Evolutionary conservation across 2,329 filamentous ascomycete genomes (phyloP).

Genomic region (Paraphoma sp.): DNA sequence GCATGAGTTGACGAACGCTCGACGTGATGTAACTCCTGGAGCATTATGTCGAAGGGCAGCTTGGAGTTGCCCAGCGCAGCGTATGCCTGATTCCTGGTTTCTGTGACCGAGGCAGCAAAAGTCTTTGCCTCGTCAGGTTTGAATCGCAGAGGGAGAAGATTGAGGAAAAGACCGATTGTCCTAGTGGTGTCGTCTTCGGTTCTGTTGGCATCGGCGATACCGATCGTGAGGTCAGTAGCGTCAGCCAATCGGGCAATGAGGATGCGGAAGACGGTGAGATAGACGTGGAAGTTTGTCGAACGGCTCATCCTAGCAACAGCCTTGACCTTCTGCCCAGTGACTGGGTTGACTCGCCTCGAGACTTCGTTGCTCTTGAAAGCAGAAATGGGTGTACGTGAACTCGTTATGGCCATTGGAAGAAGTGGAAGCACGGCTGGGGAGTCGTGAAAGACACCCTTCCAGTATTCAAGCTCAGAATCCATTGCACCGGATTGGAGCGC

Average conservation of each 20-base stretch:
- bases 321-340: background rate
- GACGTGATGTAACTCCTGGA: conserved; percentile 51
- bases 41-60: conserved; percentile 58
- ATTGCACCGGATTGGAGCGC: conserved; percentile 6
- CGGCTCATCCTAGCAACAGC: background rate
- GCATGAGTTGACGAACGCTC: conserved; percentile 47
- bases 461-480: conserved; percentile 8
- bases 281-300: conserved; percentile 14
- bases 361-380: conserved; percentile 2
- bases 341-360: background rate
- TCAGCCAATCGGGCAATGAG: conserved; percentile 24
- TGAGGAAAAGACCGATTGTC: conserved; percentile 57
- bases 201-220: conserved; percentile 56
- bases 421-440: conserved; percentile 11
- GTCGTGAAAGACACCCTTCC: background rate
- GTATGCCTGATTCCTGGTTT: conserved; percentile 36
- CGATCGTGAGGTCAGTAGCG: conserved; percentile 54
- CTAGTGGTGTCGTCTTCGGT: conserved; percentile 35
- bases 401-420: conserved; percentile 30
- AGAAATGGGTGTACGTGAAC: conserved; percentile 2
- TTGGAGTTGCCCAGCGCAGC: conserved; percentile 51
- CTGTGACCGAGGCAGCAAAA: conserved; percentile 35
- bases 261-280: conserved; percentile 50
- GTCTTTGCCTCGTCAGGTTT: conserved; percentile 20
- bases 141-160: conserved; percentile 57